Conservation (phyloP, 2,329 filamentous ascomycete genomes). For the Calonectria honghensis region DNA sequence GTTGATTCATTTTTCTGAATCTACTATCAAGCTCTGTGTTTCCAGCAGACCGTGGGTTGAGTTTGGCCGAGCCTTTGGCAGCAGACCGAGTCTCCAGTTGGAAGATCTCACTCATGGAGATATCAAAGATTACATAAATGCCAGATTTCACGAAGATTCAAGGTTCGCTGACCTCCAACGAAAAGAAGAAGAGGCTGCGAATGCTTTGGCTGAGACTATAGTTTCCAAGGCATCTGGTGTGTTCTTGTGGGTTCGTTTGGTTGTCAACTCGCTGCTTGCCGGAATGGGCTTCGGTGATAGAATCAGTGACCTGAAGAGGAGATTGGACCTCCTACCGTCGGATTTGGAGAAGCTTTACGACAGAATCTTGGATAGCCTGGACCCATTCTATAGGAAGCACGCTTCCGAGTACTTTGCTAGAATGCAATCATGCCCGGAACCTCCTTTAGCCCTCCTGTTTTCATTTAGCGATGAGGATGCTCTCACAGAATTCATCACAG, state of each 20-base stretch:
- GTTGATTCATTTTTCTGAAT: too few species aligned
- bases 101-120: too few species aligned
- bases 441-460: background rate
- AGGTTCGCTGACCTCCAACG: too few species aligned
- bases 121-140: too few species aligned
- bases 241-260: background rate
- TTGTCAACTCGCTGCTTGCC: background rate
- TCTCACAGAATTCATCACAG: background rate
- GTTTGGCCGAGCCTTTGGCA: too few species aligned
- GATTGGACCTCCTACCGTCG: background rate
- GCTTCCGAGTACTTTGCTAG: constrained; percentile 29
- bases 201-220: too few species aligned
- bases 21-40: too few species aligned
- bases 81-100: too few species aligned
- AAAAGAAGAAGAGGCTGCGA: too few species aligned
- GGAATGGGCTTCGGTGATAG: background rate
- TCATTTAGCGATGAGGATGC: constrained; percentile 38
- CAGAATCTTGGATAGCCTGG: background rate
- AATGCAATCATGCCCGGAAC: fast-evolving
- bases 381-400: constrained; percentile 30
- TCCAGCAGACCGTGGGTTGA: too few species aligned
- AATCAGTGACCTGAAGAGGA: constrained; percentile 8
- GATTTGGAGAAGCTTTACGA: constrained; percentile 10
- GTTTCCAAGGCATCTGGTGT: too few species aligned
- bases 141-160: too few species aligned